Evolutionary conservation across 2,329 filamentous ascomycete species (phyloP).

Genomic region (Fusarium virguliforme): DNA sequence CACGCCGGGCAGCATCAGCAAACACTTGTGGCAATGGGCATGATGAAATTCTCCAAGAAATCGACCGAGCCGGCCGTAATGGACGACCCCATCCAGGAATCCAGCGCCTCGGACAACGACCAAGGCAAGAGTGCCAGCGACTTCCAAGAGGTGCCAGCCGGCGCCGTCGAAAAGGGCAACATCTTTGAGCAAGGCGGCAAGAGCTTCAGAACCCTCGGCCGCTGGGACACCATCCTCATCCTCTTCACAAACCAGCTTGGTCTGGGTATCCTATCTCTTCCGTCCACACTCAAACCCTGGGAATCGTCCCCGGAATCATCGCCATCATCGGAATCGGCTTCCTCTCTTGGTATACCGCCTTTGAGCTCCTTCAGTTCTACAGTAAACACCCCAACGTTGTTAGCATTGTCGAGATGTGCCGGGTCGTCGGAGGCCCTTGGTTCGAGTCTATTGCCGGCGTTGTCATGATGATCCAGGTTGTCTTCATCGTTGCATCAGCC

Average conservation of each 20-base stretch:
- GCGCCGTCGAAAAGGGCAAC: slow-evolving; percentile 40
- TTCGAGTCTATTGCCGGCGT: slow-evolving; percentile 42
- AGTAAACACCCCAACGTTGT: slow-evolving; percentile 77
- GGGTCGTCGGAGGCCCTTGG: slow-evolving; percentile 60
- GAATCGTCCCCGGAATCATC: slow-evolving; percentile 77
- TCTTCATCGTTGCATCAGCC: slow-evolving; percentile 45
- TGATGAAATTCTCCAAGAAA: slow-evolving; percentile 41
- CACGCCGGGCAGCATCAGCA: not conserved
- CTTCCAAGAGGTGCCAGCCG: slow-evolving; percentile 40
- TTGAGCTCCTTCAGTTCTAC: slow-evolving; percentile 75
- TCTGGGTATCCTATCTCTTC: slow-evolving; percentile 72
- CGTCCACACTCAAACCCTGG: slow-evolving; percentile 78
- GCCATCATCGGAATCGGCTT: slow-evolving; percentile 75
- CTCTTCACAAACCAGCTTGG: slow-evolving; percentile 52
- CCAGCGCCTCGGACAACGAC: slow-evolving; percentile 36
- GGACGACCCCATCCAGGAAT: slow-evolving; percentile 21
- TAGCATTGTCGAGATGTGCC: slow-evolving; percentile 78
- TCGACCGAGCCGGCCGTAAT: slow-evolving; percentile 13
- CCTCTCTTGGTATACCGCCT: slow-evolving; percentile 72
- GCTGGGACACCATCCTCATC: slow-evolving; percentile 48
- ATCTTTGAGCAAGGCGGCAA: slow-evolving; percentile 50
- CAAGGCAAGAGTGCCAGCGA: slow-evolving; percentile 32
- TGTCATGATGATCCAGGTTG: slow-evolving; percentile 45
- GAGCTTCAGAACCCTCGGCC: slow-evolving; percentile 48
- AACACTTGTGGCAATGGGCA: slow-evolving; percentile 23